A percentile compares a stretch with the other conserved stretches of the same genome.
Conservation (phyloP, 371 early-diverging fungal species). For the Saksenaea vasiformis region DNA sequence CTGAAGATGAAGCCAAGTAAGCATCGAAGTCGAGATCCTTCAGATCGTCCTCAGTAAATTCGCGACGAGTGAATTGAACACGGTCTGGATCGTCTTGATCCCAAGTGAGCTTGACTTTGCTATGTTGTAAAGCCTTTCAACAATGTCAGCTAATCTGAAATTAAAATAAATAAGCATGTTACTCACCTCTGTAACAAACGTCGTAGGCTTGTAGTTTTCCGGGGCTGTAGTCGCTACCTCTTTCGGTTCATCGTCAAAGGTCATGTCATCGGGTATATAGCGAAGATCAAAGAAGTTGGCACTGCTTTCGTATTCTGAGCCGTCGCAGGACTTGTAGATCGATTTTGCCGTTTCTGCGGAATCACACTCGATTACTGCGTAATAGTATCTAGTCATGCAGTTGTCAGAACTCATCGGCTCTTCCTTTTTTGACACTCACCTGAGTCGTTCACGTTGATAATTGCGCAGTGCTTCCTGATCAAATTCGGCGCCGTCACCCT, state of each 20-base stretch:
- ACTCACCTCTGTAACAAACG: constrained; percentile 76
- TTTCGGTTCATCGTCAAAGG: constrained; percentile 74
- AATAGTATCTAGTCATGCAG: constrained; percentile 73
- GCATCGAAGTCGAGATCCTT: constrained; percentile 89
- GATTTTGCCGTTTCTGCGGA: constrained; percentile 79
- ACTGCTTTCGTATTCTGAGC: constrained; percentile 91
- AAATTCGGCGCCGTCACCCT: constrained; percentile 72
- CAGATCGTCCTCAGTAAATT: constrained; percentile 87
- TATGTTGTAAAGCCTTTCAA: constrained; percentile 83
- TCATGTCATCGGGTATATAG: constrained; percentile 94
- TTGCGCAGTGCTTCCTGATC: constrained; percentile 84
- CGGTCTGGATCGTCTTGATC: constrained; percentile 94
- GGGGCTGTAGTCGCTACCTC: constrained; percentile 77
- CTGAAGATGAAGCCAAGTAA: constrained; percentile 82
- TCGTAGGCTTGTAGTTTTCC: constrained; percentile 77
- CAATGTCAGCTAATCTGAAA: neutral
- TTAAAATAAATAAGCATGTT: neutral
- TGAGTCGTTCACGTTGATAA: constrained; percentile 92
- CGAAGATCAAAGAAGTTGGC: constrained; percentile 95
- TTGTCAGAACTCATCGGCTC: neutral
- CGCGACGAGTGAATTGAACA: constrained; percentile 73
- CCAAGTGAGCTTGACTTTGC: constrained; percentile 95
- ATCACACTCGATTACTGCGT: constrained; percentile 94
- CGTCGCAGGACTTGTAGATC: constrained; percentile 89
- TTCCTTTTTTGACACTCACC: constrained; percentile 25